phyloP scores from a whole-genome alignment of 768 basidiomycete genomes.

The Chalciporus pseudorubinellus region DNA sequence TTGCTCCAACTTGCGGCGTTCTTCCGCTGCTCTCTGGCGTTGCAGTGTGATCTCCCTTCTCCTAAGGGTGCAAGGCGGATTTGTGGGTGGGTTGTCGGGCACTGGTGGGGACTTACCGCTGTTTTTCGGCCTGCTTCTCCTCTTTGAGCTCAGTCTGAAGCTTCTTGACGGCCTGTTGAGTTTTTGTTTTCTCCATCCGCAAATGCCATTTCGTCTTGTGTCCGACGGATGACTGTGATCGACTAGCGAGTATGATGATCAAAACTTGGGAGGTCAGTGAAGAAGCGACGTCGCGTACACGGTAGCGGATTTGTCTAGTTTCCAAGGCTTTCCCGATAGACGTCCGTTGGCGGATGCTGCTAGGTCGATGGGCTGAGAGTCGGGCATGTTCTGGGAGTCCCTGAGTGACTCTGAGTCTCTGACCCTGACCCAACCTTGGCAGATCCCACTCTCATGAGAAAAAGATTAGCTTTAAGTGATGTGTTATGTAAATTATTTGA shows the following conservation, averaged over 20 bases:
- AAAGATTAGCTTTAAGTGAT: no score
- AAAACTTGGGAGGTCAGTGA: conserved; percentile 1
- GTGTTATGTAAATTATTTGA: no score
- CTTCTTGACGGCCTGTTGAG: conserved; percentile 68
- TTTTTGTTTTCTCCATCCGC: conserved; percentile 66
- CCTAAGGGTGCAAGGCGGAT: conserved; percentile 35
- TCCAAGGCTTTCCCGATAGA: conserved; percentile 71
- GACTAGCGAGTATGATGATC: conserved; percentile 38
- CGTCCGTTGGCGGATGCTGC: conserved; percentile 64
- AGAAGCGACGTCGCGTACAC: conserved; percentile 37
- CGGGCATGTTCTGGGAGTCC: no score
- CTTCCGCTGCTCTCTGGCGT: conserved; percentile 71
- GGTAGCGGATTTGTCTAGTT: conserved; percentile 46
- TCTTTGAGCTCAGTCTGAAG: conserved; percentile 71
- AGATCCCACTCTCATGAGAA: no score
- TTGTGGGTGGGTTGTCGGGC: not conserved
- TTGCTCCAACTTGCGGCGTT: conserved; percentile 54
- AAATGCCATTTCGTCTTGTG: conserved; percentile 70
- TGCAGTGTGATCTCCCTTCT: conserved; percentile 66
- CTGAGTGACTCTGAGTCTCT: no score
- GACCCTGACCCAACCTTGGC: no score
- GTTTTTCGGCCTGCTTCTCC: conserved; percentile 68
- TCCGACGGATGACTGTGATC: conserved; percentile 63
- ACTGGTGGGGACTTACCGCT: conserved; percentile 42
- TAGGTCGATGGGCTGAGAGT: conserved; percentile 32